Base-by-base conservation (phyloP, 176 grass and related monocot genomes). In the Rhynchospora tenuis region DNA sequence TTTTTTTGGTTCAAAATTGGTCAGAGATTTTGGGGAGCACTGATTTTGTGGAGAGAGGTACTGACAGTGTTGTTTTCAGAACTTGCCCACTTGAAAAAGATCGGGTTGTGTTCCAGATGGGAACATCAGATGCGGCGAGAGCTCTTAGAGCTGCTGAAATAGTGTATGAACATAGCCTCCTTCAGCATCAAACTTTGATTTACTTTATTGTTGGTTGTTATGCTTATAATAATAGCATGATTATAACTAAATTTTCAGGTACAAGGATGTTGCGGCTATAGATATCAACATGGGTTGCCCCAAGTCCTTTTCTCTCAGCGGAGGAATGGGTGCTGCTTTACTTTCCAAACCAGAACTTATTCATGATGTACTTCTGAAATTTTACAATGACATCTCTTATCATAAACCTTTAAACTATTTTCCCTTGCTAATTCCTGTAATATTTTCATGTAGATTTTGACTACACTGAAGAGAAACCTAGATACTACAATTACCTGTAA, bases 261-360 rank as follows among this genome's bases (percentile, higher is more conserved):
- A 84, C 73, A 91, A 81, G n/a, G 95, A 98, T 89, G 87, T 98
- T 43, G 84, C 92, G 45, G 92, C 90, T 67, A 91, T 98, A 90
- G 92, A 98, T 91, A 94, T 98, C 78, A 94, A 98, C 84, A 98
- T 94, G 95, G 95, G 92, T 29, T 98, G 92, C 73, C 95, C 95
- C 66, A 94, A 95, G 70, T 84, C 89, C 66, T 95, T 98, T 84
- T 98, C 91, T 46, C 84, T 95, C 17, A 95, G 92, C 58, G 95
- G 95, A 83, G 95, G 95, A 88, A 98, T 98, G 95, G 95, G 95
- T 78, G 91, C 95, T 55, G 90, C 95, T 84, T 91, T 98, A 85
- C 92, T 98, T 74, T 95, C 92, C 82, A 98, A 98, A 83, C 95
- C 95, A 86, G 95, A 95, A 86, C 92, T 95, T 87, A 95, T 98